Percentiles rank a stretch among this genome's conserved stretches.
Evolutionary conservation across 2,329 filamentous ascomycete species (phyloP).

Genomic region (Xylariaceae sp.): DNA sequence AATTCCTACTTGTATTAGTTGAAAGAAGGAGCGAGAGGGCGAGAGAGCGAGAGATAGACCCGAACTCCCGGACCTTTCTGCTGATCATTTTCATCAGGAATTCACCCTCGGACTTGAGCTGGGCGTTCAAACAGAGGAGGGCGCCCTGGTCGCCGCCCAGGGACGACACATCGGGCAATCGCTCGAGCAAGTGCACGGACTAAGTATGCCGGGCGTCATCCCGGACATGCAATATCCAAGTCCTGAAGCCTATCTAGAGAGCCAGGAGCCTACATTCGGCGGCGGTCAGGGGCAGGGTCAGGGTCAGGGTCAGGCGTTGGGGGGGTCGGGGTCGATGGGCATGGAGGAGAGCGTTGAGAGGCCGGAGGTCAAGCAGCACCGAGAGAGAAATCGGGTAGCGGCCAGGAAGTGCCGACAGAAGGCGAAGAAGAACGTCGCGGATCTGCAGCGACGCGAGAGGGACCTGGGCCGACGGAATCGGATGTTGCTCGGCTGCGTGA

Average conservation of each 20-base stretch:
- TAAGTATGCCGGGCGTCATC: not conserved
- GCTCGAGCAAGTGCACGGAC: not conserved
- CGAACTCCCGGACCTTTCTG: too few species aligned
- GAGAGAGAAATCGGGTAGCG: slow-evolving; percentile 26
- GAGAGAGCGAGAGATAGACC: too few species aligned
- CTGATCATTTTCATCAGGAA: not conserved
- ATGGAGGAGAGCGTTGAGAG: not conserved
- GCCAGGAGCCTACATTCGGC: not conserved
- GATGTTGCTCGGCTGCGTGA: slow-evolving; percentile 17
- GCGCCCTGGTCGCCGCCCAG: not conserved
- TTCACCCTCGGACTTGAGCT: not conserved
- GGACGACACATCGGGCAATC: not conserved
- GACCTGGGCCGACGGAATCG: slow-evolving; percentile 23
- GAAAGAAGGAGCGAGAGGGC: too few species aligned
- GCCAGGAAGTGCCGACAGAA: slow-evolving; percentile 28
- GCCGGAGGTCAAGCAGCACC: slow-evolving; percentile 16
- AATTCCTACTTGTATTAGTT: too few species aligned
- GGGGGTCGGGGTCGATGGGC: not conserved
- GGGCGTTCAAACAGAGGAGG: not conserved
- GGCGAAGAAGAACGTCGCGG: slow-evolving; percentile 20
- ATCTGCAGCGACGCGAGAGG: slow-evolving; percentile 22
- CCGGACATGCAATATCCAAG: not conserved
- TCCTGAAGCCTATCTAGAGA: not conserved
- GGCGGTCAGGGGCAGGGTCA: too few species aligned
- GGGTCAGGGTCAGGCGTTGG: not conserved